Percentiles rank a stretch among this genome's conserved stretches.
These are phyloP conservation scores for Calonectria montana DNA, from an alignment of 2,329 filamentous ascomycete genomes.

Conservation along the genomic window DNA sequence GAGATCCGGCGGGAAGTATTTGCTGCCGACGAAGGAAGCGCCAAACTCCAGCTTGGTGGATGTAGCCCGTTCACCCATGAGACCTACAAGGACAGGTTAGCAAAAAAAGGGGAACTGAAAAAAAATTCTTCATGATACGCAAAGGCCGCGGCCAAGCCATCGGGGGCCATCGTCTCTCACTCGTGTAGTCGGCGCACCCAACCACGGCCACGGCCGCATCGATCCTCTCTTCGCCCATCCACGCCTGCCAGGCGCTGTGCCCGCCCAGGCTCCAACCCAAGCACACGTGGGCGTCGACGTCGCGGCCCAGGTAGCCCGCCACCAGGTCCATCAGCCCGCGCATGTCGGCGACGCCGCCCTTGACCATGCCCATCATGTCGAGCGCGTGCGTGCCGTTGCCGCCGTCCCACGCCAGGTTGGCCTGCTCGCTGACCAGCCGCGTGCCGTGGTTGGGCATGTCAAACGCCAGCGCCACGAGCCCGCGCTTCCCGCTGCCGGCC, in stretches of 20 bases:
- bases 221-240: slow-evolving; percentile 83
- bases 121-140: neutral
- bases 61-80: slow-evolving; percentile 84
- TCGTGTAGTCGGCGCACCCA: slow-evolving; percentile 88
- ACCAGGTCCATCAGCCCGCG: slow-evolving; percentile 81
- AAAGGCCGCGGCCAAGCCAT: neutral
- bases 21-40: slow-evolving; percentile 78
- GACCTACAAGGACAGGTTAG: slow-evolving; percentile 45
- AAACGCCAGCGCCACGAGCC: slow-evolving; percentile 84
- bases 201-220: slow-evolving; percentile 84
- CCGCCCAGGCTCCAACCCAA: slow-evolving; percentile 89
- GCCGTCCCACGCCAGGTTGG: slow-evolving; percentile 82
- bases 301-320: slow-evolving; percentile 72
- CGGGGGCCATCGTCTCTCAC: slow-evolving; percentile 53
- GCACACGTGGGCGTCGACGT: slow-evolving; percentile 74
- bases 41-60: slow-evolving; percentile 68
- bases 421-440: slow-evolving; percentile 71
- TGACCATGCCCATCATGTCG: slow-evolving; percentile 89
- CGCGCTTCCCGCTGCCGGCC: slow-evolving; percentile 52
- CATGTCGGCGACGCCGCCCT: slow-evolving; percentile 80
- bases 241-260: slow-evolving; percentile 85
- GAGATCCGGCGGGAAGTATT: slow-evolving; percentile 79
- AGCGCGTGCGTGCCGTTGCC: slow-evolving; percentile 86
- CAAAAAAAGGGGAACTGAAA: neutral
- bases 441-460: slow-evolving; percentile 95